Percentiles rank a stretch among this genome's conserved stretches.
Conservation (phyloP, 345 rosid genomes). For the Aegle marmelos region DNA sequence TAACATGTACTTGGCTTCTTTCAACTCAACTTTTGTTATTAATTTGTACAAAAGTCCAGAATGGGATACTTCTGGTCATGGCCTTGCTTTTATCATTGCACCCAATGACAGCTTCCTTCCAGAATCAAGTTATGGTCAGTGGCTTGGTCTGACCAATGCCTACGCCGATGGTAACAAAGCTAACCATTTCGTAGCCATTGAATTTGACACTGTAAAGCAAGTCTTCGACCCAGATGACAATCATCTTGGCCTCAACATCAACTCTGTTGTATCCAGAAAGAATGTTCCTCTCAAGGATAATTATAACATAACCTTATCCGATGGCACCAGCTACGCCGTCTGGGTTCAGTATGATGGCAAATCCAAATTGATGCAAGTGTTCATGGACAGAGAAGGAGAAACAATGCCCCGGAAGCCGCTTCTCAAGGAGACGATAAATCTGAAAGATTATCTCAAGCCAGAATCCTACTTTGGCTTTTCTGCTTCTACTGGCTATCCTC, state of each 20-base stretch:
- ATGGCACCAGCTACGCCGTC: conserved; percentile 13
- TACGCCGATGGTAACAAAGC: conserved; percentile 18
- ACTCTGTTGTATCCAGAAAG: conserved; percentile 28
- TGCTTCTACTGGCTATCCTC: conserved; percentile 41
- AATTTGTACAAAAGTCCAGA: conserved; percentile 5
- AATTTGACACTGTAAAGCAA: conserved; percentile 47
- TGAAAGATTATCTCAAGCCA: conserved; percentile 24
- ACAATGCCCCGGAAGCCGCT: conserved; percentile 15
- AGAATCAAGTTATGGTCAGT: conserved; percentile 21
- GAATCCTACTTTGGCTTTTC: conserved; percentile 46
- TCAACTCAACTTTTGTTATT: conserved; percentile 33
- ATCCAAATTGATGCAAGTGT: conserved; percentile 27
- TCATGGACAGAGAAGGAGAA: conserved; percentile 19
- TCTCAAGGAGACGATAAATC: conserved; percentile 26
- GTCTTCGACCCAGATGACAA: conserved; percentile 45
- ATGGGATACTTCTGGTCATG: conserved; percentile 27
- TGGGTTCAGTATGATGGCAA: conserved; percentile 42
- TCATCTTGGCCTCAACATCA: conserved; percentile 51
- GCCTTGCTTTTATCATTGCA: conserved; percentile 37
- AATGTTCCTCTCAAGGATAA: conserved; percentile 20
- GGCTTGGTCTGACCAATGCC: conserved; percentile 39
- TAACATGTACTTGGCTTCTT: conserved; percentile 19
- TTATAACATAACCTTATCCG: conserved; percentile 15
- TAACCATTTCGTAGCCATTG: conserved; percentile 40
- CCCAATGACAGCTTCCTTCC: conserved; percentile 33